Conservation (phyloP, 75 land plant species). For the Cupressus sempervirens region DNA sequence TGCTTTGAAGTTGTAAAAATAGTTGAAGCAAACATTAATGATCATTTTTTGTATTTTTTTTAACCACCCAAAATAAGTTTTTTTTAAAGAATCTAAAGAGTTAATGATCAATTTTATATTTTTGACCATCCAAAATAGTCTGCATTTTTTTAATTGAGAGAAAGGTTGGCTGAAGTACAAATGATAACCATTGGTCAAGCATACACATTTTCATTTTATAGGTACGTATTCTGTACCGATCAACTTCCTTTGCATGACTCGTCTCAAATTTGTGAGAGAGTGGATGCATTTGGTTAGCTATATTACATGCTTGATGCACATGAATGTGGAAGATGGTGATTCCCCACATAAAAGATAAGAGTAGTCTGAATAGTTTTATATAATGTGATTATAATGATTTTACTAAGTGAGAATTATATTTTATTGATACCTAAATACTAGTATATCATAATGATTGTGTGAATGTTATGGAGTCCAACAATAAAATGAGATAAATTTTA, state of each 20-base stretch:
- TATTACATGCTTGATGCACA: not conserved
- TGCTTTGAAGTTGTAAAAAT: not conserved
- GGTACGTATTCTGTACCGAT: not conserved
- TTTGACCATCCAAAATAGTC: too few species aligned
- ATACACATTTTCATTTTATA: not conserved
- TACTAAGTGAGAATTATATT: too few species aligned
- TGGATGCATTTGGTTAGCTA: not conserved
- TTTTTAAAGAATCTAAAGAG: not conserved
- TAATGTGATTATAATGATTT: too few species aligned
- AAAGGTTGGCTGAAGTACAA: not conserved
- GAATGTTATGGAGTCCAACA: too few species aligned
- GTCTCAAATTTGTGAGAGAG: not conserved
- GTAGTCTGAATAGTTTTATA: too few species aligned
- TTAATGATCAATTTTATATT: too few species aligned
- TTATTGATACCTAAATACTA: too few species aligned
- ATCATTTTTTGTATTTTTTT: too few species aligned
- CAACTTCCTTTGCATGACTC: not conserved
- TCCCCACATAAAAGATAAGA: too few species aligned
- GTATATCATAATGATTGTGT: too few species aligned
- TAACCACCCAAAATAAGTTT: not conserved
- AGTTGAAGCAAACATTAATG: not conserved
- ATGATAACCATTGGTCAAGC: not conserved
- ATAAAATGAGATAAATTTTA: too few species aligned
- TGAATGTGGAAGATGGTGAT: not conserved
- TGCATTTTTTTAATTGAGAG: not conserved